Evolutionary conservation across 1,139 yeast species (phyloP), one percentile per base, ranked within the genome.

Genomic region (Yamadazyma triangularis): DNA sequence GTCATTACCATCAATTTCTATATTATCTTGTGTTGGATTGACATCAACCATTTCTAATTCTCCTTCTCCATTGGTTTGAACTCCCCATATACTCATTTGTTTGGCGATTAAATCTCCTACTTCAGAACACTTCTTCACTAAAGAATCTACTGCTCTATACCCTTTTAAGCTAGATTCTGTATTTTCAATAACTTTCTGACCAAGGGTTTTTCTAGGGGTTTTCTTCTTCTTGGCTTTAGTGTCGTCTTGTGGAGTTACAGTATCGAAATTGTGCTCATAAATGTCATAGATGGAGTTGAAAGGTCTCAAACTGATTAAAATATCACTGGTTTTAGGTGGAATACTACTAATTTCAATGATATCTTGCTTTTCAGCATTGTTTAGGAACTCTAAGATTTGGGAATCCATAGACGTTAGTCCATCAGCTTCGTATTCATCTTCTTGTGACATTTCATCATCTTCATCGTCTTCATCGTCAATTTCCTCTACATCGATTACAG

Each of bases 141-240:
- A 66, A 15, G 94, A 82, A 48, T 91, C 97, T 23, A 91, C 95
- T 0, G 98, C 97, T 40, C 80, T 82, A 52, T 91, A 93, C 3
- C 98, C 98, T 45, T 78, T 76, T 42, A 91, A 65, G 13, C 89
- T 80, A 38, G 68, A 61, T 33, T 73, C 74, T 6, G 87, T 74
- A 21, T 73, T 81, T 39, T 85, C 95, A 15, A 88, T 73, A 29
- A 87, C 72, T 50, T 78, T 76, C 45, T 82, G 81, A 8, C 96
- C 96, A 29, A 77, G 71, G 2, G 82, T 68, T 54, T 82, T 83
- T 27, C 61, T 60, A 15, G 64, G 60, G 22, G 68, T 55, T 29
- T 60, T 58, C 41, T 64, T 57, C 36, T 47, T 52, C 23, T 37
- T 38, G 10, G 51, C 54, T 13, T 56, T 51, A 3, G 56, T 50